phyloP scores from a whole-genome alignment of 2,329 filamentous ascomycete species.

The Cercospora sesami region DNA sequence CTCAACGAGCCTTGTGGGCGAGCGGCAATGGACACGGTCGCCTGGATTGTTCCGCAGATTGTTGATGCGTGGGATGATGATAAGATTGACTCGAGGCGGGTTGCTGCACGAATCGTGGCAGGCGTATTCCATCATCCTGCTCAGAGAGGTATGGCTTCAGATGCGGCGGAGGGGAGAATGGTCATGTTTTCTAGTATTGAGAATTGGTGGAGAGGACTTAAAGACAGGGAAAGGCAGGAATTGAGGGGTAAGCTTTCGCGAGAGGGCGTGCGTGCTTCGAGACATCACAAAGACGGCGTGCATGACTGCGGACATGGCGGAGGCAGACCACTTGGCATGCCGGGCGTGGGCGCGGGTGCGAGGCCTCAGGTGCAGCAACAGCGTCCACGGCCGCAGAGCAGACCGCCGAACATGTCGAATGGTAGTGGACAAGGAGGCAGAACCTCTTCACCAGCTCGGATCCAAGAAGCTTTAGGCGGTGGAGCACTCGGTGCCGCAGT shows the following conservation, averaged over 20 bases:
- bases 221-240: constrained; percentile 61
- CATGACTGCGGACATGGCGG: constrained; percentile 87
- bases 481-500: constrained; percentile 70
- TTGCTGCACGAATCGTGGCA: constrained; percentile 72
- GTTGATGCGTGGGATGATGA: constrained; percentile 87
- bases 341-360: constrained; percentile 55
- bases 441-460: constrained; percentile 28
- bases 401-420: constrained; percentile 39
- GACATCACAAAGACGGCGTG: constrained; percentile 85
- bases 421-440: constrained; percentile 34
- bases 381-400: constrained; percentile 40
- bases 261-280: constrained; percentile 70
- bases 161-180: constrained; percentile 67
- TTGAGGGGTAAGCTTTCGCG: constrained; percentile 75
- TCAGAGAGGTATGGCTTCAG: constrained; percentile 44
- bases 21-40: constrained; percentile 73
- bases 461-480: constrained; percentile 62
- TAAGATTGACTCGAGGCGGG: constrained; percentile 64
- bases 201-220: constrained; percentile 76
- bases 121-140: constrained; percentile 86
- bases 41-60: constrained; percentile 82
- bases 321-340: constrained; percentile 74
- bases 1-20: constrained; percentile 86
- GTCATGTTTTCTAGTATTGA: constrained; percentile 76
- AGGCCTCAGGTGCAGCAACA: constrained; percentile 49